Conservation (phyloP, 345 rosid species). For the Raphanus sativus region DNA sequence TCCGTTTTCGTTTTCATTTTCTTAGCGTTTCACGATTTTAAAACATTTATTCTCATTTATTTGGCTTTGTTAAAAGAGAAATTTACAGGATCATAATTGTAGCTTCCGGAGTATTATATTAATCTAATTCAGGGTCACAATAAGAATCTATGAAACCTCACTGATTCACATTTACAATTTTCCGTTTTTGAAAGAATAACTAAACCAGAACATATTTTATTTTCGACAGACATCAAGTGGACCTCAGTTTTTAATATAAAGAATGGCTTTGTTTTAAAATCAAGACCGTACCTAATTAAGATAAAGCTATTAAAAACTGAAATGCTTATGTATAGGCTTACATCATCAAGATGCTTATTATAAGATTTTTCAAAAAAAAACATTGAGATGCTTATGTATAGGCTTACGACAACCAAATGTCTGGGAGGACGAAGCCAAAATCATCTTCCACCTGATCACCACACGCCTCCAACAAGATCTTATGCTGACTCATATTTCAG, state of each 20-base stretch:
- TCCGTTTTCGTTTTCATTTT: too few relatives aligned
- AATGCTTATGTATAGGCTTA: constrained; percentile 39
- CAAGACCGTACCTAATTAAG: not conserved
- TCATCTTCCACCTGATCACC: constrained; percentile 25
- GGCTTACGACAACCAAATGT: not conserved
- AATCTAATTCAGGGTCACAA: not conserved
- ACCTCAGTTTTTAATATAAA: constrained; percentile 1
- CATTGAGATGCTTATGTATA: not conserved
- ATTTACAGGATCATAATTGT: not conserved
- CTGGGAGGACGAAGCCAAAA: not conserved
- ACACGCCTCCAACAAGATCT: constrained; percentile 24
- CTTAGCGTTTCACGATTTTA: too few relatives aligned
- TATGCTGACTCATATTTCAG: constrained; percentile 23
- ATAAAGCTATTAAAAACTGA: constrained; percentile 38
- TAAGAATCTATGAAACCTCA: constrained; percentile 19
- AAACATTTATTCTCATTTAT: not conserved
- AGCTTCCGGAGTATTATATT: not conserved
- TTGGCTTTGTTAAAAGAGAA: not conserved
- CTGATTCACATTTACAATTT: constrained; percentile 16
- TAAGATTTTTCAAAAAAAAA: too few relatives aligned
- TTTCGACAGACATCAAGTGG: constrained; percentile 29
- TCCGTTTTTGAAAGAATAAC: not conserved
- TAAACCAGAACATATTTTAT: constrained; percentile 18
- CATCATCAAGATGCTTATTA: constrained; percentile 10
- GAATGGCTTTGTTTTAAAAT: constrained; percentile 33